These are phyloP conservation scores for Syncephalastrum monosporum DNA, from an alignment of 371 early-diverging fungal genomes.

Conservation along the genomic window DNA sequence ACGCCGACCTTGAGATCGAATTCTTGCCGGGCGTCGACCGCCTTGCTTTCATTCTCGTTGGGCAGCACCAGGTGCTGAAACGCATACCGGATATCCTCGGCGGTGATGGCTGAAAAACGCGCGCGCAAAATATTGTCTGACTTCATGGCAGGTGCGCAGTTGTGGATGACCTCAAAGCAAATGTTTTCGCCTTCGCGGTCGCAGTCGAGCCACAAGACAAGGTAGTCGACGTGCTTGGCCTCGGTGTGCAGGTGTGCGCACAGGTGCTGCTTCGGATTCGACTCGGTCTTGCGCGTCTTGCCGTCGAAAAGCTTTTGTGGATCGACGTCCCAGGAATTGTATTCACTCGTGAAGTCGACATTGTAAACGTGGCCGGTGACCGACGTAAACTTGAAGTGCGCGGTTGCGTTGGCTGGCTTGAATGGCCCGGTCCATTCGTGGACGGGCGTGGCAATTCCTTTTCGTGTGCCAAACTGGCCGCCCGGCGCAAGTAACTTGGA, in stretches of 20 bases:
- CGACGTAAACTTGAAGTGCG: slow-evolving; percentile 44
- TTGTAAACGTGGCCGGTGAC: slow-evolving; percentile 49
- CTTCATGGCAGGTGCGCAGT: slow-evolving; percentile 15
- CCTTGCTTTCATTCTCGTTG: slow-evolving; percentile 60
- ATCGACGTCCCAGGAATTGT: slow-evolving; percentile 53
- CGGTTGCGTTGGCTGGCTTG: slow-evolving; percentile 17
- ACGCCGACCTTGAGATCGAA: slow-evolving; percentile 71
- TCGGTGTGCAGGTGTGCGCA: slow-evolving; percentile 40
- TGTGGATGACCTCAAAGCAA: slow-evolving; percentile 57
- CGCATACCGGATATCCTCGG: slow-evolving; percentile 54
- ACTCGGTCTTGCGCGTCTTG: slow-evolving; percentile 40
- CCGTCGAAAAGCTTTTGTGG: slow-evolving; percentile 44
- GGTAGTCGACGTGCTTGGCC: slow-evolving; percentile 45
- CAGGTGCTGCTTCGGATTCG: slow-evolving; percentile 51
- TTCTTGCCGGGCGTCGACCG: slow-evolving; percentile 73
- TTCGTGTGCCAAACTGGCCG: slow-evolving; percentile 39
- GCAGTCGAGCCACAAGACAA: slow-evolving; percentile 76
- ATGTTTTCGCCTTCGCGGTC: slow-evolving; percentile 81
- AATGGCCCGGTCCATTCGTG: slow-evolving; percentile 48
- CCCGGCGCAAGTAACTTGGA: slow-evolving; percentile 51
- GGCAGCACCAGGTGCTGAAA: slow-evolving; percentile 53
- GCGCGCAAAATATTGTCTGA: slow-evolving; percentile 48
- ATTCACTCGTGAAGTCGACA: slow-evolving; percentile 47
- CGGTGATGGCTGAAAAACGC: slow-evolving; percentile 61
- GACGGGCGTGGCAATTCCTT: slow-evolving; percentile 34